Base-by-base conservation (phyloP, 176 grass and related monocot genomes). In the Bolboschoenus planiculmis region DNA sequence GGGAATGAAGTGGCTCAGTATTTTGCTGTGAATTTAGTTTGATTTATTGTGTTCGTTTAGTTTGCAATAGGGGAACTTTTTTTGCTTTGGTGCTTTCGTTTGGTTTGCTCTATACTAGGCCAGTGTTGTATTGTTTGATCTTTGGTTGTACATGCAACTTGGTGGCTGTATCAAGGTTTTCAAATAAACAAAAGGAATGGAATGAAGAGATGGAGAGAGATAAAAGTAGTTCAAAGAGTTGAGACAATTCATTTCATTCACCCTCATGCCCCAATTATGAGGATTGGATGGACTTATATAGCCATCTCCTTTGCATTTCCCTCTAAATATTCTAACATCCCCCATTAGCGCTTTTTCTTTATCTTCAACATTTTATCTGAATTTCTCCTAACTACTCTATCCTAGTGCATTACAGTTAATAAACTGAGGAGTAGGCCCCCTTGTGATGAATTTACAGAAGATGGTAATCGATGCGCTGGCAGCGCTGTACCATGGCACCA, bases 381-480 rank as follows among this genome's bases (percentile, higher is more conserved):
- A 35, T 65, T 34, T 65, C 11, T 35, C 61, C 29, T 65, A 35
- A 65, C 29, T 35, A 39, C 34, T 21, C 14, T 39, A 4, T 11
- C 70, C 21, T 48, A 15, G 21, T 18, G 15, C 39, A 47, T n/a
- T 67, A n/a, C 31, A 68, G 68, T 47, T 21, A 14, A 46, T 44
- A 21, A n/a, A 61, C 30, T 23, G 67, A 35, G 8, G 37, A 67
- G 83, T 55, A 23, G 61, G 58, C 27, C 43, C 56, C 3, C 10
- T 37, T 8, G 5, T 27, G 55, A 95, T 99, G 92, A 93, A 99
- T 72, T 87, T 87, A 56, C 91, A 99, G 90, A 92, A 86, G 82
- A 91, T 80, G 70, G 96, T 99, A 66, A 99, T 95, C 82, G 83
- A 99, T 74, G 92, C 91, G 56, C 83, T 99, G 47, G 89, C 81